Base-by-base conservation (phyloP, 768 basidiomycete genomes). In the Leccinum boreale region DNA sequence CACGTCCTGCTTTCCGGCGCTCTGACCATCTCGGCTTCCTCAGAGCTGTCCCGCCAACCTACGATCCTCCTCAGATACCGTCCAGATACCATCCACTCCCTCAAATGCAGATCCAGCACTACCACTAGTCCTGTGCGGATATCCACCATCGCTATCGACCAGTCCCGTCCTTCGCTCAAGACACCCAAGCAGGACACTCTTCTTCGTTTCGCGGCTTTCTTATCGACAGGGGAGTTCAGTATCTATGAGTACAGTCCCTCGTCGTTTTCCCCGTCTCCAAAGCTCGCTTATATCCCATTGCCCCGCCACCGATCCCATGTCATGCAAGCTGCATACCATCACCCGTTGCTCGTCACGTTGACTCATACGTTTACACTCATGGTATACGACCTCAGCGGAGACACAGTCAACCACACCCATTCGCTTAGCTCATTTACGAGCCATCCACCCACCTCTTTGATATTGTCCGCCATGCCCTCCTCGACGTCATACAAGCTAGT, bases 351-450 rank as follows among this genome's bases (percentile, higher is more conserved):
- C 52, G 79, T 89, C 50, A 84, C 88, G 0, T 76, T 93, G 49
- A 86, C 90, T 24, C 74, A 80, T 61, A 71, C 78, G 35, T 92
- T 92, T 67, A 78, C 78, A 12, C 79, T 93, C 21, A 84, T 84
- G 47, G 70, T 92, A n/a, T 93, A 87, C 68, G 85, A 90, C 67
- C 68, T 92, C 45, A 83, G 83, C 14, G 75, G 73, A 26, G 77
- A 80, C 60, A 73, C 66, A 9, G 76, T 85, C 50, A 73, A 70
- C 10, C 85, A 81, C 62, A 81, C 78, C 1, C 89, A 92, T 70
- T 87, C 86, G 1, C 74, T 92, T 17, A 82, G 79, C 31, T 89
- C 90, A 1, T 92, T 88, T 71, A 87, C 88, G 9, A 90, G 89
- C 3, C 86, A 85, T 69, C 88, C 89, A 1, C 91, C 92, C 2